Evolutionary conservation across 2,329 filamentous ascomycete genomes (phyloP), one percentile per base, ranked within the genome.

Genomic region (Pseudogymnoascus sp.): DNA sequence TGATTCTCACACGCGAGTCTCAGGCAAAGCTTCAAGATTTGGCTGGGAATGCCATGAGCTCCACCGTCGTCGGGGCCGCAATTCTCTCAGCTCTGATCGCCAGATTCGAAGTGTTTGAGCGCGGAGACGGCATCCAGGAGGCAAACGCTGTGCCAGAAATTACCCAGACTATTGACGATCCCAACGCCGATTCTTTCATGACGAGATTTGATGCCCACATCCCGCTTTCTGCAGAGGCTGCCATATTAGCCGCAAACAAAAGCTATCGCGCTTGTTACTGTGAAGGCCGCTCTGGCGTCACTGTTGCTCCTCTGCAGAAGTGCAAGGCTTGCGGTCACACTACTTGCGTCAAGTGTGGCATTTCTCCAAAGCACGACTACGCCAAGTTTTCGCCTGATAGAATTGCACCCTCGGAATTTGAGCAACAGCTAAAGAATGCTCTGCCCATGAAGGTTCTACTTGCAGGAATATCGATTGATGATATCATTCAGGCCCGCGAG

Each of bases 11-110:
- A 0, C 79, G 80, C 7, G 86, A 92, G 67, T 81, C 79, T 0
- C 78, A 86, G 54, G 72, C 74, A 1, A 76, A 92, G 16, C 75
- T 90, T 2, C 83, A 86, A 64, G 84, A 91, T 65, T 75, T 93
- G 2, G 88, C 87, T 1, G 89, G 89, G 0, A 93, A 94, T 70
- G 89, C 89, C 0, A 93, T 93, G 89, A 85, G 82, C 1, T 84
- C 84, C 0, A 88, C 89, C 0, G 86, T 91, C 0, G 83, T 92
- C 8, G 87, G 86, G 2, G 78, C 81, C 1, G 81, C 82, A 0
- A 79, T 89, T 1, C 67, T 90, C 1, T 76, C 83, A 1, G 79
- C 83, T 0, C 71, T 92, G 1, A 79, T 85, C 37, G 61, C 67
- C 5, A 67, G 70, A 37, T 30, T 30, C 18, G 11, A 60, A 6